A percentile compares a stretch with the other conserved stretches of the same genome.
phyloP scores from a whole-genome alignment of 2,329 filamentous ascomycete species.

The Scedosporium boydii region DNA sequence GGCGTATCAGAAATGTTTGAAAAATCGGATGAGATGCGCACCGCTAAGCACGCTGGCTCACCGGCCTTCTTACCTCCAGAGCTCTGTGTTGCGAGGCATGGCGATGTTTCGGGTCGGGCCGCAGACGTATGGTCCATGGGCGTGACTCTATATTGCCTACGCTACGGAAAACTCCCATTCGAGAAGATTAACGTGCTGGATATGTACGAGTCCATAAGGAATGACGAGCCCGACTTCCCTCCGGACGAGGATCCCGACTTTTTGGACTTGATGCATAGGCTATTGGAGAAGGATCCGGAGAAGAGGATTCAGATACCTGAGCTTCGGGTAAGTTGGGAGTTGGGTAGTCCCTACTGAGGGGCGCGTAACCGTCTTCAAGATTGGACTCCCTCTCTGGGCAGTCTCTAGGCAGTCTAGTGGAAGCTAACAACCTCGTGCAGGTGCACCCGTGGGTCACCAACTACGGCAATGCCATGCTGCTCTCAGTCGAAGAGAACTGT shows the following conservation, averaged over 20 bases:
- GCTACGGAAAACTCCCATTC: conserved; percentile 83
- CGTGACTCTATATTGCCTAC: conserved; percentile 83
- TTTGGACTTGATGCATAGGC: conserved; percentile 58
- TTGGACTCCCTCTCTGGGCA: too few species aligned
- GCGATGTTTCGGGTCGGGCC: conserved; percentile 77
- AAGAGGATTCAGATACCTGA: conserved; percentile 77
- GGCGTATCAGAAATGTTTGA: conserved; percentile 99
- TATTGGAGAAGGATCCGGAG: conserved; percentile 77
- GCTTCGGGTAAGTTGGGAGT: conserved; percentile 55
- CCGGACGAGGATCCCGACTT: conserved; percentile 58
- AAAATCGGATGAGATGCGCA: conserved; percentile 75
- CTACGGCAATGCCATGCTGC: conserved; percentile 63
- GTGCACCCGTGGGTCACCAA: conserved; percentile 90
- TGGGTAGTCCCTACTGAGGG: not conserved
- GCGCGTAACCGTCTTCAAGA: not conserved
- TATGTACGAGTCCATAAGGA: conserved; percentile 80
- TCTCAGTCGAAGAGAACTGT: conserved; percentile 80
- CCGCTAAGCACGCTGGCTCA: conserved; percentile 85
- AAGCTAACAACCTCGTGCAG: conserved; percentile 31
- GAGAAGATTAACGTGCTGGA: conserved; percentile 70
- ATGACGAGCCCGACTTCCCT: conserved; percentile 54
- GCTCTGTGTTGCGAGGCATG: conserved; percentile 77
- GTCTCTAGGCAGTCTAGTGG: not conserved
- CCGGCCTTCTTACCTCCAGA: conserved; percentile 93
- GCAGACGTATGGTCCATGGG: conserved; percentile 99